Percentiles rank a stretch among this genome's conserved stretches.
These are phyloP conservation scores for Aspergillus latus DNA, from an alignment of 2,329 filamentous ascomycete genomes.

Conservation along the genomic window DNA sequence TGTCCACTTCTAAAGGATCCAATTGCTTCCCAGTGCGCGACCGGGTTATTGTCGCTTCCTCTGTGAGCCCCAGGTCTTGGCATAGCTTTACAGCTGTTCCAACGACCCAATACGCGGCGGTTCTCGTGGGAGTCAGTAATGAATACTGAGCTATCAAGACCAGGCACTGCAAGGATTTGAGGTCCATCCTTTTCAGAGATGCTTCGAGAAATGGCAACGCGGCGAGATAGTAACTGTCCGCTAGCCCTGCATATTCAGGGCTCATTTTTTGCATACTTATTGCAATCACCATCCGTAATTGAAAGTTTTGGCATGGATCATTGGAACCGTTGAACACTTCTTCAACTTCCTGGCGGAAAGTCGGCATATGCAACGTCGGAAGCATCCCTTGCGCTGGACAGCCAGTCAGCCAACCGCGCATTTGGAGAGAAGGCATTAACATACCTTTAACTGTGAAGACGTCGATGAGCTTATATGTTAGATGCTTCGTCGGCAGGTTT, in stretches of 20 bases:
- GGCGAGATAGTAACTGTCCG: slow-evolving; percentile 91
- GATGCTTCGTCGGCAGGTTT: slow-evolving; percentile 68
- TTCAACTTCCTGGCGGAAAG: slow-evolving; percentile 72
- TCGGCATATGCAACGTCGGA: slow-evolving; percentile 80
- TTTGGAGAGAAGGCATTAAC: slow-evolving; percentile 21
- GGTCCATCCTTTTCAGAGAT: slow-evolving; percentile 81
- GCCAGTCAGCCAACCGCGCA: slow-evolving; percentile 22
- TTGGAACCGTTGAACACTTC: slow-evolving; percentile 74
- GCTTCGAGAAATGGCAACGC: slow-evolving; percentile 82
- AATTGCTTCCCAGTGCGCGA: slow-evolving; percentile 60
- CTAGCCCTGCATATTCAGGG: slow-evolving; percentile 83
- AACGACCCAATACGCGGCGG: slow-evolving; percentile 89
- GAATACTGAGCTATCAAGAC: slow-evolving; percentile 88
- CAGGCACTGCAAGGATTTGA: slow-evolving; percentile 87
- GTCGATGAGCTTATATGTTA: slow-evolving; percentile 77
- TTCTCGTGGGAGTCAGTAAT: slow-evolving; percentile 84
- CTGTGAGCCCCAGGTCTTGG: slow-evolving; percentile 82
- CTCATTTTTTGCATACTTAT: slow-evolving; percentile 93
- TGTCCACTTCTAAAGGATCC: slow-evolving; percentile 77
- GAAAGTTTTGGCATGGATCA: slow-evolving; percentile 83
- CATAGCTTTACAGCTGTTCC: slow-evolving; percentile 84
- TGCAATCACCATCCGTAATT: slow-evolving; percentile 86
- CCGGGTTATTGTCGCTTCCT: slow-evolving; percentile 80
- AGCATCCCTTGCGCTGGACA: slow-evolving; percentile 77
- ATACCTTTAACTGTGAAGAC: slow-evolving; percentile 82